Base-by-base conservation (phyloP, 2,329 filamentous ascomycete genomes). In the Aspergillus fumigatiaffinis region DNA sequence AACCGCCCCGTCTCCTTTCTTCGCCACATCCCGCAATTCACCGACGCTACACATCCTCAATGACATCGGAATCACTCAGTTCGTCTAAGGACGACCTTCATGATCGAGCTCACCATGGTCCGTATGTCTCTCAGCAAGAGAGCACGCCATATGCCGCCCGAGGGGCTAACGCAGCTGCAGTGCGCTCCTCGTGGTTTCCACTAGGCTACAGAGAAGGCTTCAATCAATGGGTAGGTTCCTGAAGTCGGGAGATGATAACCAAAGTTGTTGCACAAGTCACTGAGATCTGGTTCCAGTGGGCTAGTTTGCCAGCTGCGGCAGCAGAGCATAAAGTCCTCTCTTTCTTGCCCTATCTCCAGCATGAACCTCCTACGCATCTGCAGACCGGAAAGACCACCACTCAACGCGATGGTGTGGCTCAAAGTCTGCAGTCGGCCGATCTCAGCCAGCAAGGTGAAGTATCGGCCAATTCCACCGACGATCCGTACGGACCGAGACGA, bases 131-230 rank as follows among this genome's bases (percentile, higher is more conserved):
- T 14, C 38, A 49, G 20, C 62, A 57, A 49, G 59, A 67, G 29
- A 59, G 59, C 10, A 65, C 62, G 21, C 69, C 72, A n/a, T 66
- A 73, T 61, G 68, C 71, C n/a, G 64, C 65, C 29, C 65, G 71
- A 54, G 71, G 66, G 54, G 69, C 65, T 49, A 64, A 63, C 42
- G 71, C 61, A 23, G 66, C 68, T 17, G 67, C 67, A 1, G 66
- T 74, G 12, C 66, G 67, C 52, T 66, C 70, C 28, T 67, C 76
- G 35, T 87, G 84, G 73, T 97, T 99, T 64, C 92, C 94, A 2
- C 77, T 97, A 23, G 88, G 92, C 51, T 96, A 96, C 77, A 94
- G 92, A 69, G 92, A 96, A 57, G 93, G 91, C 17, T 91, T 91
- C 61, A 88, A 84, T 65, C 93, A 97, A 82, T 97, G 94, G 91